phyloP scores from a whole-genome alignment of 805 yeast species.

The Candida lessepsii region DNA sequence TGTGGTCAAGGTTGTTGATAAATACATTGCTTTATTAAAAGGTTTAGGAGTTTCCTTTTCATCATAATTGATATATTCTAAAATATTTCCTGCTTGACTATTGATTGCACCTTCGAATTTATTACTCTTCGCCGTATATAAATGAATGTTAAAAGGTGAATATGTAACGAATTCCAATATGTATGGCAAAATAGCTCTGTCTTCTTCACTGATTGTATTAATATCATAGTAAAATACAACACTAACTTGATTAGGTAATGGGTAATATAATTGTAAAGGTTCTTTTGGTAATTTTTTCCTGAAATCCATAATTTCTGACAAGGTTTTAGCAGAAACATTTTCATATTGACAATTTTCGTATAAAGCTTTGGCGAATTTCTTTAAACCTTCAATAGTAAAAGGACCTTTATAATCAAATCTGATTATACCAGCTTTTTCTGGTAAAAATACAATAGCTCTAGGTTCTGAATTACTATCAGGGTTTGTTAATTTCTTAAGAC shows the following conservation, averaged over 20 bases:
- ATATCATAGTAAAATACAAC: constrained; percentile 55
- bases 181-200: constrained; percentile 58
- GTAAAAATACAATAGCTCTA: constrained; percentile 50
- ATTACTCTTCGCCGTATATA: constrained; percentile 52
- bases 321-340: constrained; percentile 25
- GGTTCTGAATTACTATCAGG: constrained; percentile 29
- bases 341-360: constrained; percentile 46
- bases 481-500: constrained; percentile 34
- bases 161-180: constrained; percentile 56
- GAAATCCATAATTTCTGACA: constrained; percentile 31
- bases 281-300: constrained; percentile 26
- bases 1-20: constrained; percentile 54
- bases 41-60: constrained; percentile 26
- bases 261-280: constrained; percentile 38
- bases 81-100: constrained; percentile 40
- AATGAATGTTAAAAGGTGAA: constrained; percentile 51
- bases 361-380: constrained; percentile 47
- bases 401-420: constrained; percentile 46
- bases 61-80: constrained; percentile 46
- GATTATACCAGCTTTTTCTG: constrained; percentile 46
- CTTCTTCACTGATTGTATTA: constrained; percentile 56
- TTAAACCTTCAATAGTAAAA: constrained; percentile 30
- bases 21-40: constrained; percentile 46
- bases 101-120: constrained; percentile 38
- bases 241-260: constrained; percentile 41